Percentiles rank a stretch among this genome's conserved stretches.
Conservation (phyloP, 495 filamentous ascomycete species). For the Rostrohypoxylon terebratum region DNA sequence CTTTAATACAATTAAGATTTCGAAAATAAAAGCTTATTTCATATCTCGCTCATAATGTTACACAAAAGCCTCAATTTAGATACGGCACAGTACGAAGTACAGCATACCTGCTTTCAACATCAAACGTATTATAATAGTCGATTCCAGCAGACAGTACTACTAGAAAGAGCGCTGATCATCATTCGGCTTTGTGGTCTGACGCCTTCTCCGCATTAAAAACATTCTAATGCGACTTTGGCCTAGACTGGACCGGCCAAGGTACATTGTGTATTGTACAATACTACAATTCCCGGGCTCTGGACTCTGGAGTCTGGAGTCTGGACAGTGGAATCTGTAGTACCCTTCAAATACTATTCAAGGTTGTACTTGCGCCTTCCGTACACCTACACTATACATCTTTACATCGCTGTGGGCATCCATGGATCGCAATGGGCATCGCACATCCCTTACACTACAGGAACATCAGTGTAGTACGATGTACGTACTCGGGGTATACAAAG, state of each 20-base stretch:
- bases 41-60: conserved; percentile 4
- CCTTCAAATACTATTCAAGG: too few species aligned
- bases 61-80: conserved; percentile 24
- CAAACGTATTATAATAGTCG: not conserved
- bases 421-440: not conserved
- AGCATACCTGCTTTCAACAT: conserved; percentile 2
- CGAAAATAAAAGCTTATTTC: not conserved
- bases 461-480: too few species aligned
- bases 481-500: not conserved
- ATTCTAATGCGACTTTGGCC: conserved; percentile 23
- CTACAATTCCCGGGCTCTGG: not conserved
- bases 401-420: not conserved
- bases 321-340: too few species aligned
- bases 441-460: conserved; percentile 12
- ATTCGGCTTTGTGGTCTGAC: conserved; percentile 42
- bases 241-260: conserved; percentile 1
- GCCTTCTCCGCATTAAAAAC: conserved; percentile 39
- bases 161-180: conserved; percentile 29
- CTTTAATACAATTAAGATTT: not conserved
- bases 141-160: conserved; percentile 18
- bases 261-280: too few species aligned
- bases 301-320: too few species aligned
- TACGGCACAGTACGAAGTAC: not conserved
- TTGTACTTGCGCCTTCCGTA: not conserved
- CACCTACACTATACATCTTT: not conserved